Base-by-base conservation (phyloP, 2,329 filamentous ascomycete genomes). In the Ophiocordyceps camponoti-saundersi region DNA sequence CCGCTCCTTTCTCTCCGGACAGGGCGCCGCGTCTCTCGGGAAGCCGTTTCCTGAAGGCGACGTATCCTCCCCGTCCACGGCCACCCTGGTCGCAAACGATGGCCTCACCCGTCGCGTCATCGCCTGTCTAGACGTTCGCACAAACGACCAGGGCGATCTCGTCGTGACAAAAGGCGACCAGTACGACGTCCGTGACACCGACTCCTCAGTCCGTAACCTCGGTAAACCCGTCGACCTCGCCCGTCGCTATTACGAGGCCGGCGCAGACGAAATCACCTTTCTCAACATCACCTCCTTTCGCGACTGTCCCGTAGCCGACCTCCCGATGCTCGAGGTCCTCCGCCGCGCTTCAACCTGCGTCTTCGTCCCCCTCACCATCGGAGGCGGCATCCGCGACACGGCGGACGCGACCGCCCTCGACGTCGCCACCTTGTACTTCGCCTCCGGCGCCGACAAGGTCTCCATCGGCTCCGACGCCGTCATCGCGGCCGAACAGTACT, bases 111-210 rank as follows among this genome's bases (percentile, higher is more conserved):
- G 88, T 49, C 79, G 92, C 53, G 79, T 98, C 45, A 96, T 98
- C 59, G 92, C 92, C 26, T 98, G 92, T 60, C 79, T 98, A 26
- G 92, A 98, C 60, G 92, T 98, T 45, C 83, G 92, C 42, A 79
- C 89, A 46, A 98, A 98, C 63, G 92, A 98, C 62, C 73, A 83
- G 50, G 92, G 92, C 32, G 92, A 98, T 63, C 72, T 98, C 11
- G 92, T 98, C 0, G 92, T 98, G 36, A 98, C 92, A 15, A 98
- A 98, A 65, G 92, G 92, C 48, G 92, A 98, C 65, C 90, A 96
- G 64, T 98, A 98, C 67, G 92, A 98, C 58, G 92, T 98, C 7
- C 85, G 92, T 30, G 92, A 96, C 59, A 95, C 95, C 65, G 70
- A 71, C 21, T 71, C 67, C 47, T 60, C 60, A 54, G 89, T 98